These are phyloP conservation scores for Eimeria brunetti DNA, from an alignment of 169 alveolate genomes.

Conservation along the genomic window DNA sequence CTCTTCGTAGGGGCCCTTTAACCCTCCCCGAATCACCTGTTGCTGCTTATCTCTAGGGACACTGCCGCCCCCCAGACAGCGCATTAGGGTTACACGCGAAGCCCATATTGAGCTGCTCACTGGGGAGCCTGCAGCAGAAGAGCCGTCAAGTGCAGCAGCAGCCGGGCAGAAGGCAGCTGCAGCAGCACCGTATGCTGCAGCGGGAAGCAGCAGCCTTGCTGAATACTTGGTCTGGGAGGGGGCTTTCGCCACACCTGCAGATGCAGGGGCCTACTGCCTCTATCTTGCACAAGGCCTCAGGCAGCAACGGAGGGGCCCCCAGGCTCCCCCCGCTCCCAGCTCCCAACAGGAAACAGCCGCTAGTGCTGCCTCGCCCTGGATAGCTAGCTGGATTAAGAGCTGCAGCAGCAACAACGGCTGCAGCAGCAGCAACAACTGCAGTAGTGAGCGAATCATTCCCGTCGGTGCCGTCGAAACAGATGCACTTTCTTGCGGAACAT, in stretches of 20 bases:
- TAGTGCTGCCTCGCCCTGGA: background rate
- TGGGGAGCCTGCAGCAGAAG: slow-evolving; percentile 21
- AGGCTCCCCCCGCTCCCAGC: background rate
- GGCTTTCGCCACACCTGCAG: slow-evolving; percentile 1
- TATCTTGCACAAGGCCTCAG: background rate
- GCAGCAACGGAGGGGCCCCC: background rate
- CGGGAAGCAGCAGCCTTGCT: background rate
- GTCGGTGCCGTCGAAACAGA: slow-evolving; percentile 22
- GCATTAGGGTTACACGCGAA: slow-evolving; percentile 41
- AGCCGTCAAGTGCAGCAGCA: background rate
- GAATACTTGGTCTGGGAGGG: slow-evolving; percentile 65
- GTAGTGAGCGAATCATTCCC: background rate
- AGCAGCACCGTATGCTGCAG: background rate
- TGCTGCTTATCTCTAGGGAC: slow-evolving; percentile 28
- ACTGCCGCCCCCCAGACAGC: slow-evolving; percentile 45
- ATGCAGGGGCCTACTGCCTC: slow-evolving; percentile 46
- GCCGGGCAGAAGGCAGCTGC: background rate
- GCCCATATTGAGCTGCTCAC: slow-evolving; percentile 30
- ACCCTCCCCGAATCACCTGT: background rate
- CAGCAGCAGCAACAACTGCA: background rate
- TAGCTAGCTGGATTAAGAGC: slow-evolving; percentile 15
- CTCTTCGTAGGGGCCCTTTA: background rate
- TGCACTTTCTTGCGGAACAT: background rate
- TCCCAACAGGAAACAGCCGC: background rate
- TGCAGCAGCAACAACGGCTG: slow-evolving; percentile 19